Evolutionary conservation across 306 rosid species (phyloP).

Genomic region (Ochetophila trinervis): DNA sequence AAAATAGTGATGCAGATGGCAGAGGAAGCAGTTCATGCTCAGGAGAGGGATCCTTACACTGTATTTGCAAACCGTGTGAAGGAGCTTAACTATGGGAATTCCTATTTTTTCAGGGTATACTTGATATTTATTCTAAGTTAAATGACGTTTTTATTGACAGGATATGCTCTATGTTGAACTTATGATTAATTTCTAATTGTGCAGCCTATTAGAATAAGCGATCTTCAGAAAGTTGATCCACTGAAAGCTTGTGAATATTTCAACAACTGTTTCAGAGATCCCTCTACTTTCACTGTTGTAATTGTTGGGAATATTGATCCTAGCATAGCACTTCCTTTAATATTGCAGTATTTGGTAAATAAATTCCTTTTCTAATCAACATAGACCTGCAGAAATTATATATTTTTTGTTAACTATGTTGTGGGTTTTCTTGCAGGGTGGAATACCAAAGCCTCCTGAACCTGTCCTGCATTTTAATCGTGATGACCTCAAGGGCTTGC

Average conservation of each 20-base stretch:
- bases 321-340: slow-evolving; percentile 76
- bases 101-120: slow-evolving; percentile 86
- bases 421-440: slow-evolving; percentile 64
- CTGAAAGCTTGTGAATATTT: slow-evolving; percentile 89
- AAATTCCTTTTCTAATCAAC: slow-evolving; percentile 17
- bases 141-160: slow-evolving; percentile 18
- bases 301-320: slow-evolving; percentile 88
- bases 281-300: slow-evolving; percentile 81
- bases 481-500: slow-evolving; percentile 81
- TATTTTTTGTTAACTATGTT: slow-evolving; percentile 22
- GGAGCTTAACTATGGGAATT: slow-evolving; percentile 97
- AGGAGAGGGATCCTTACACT: slow-evolving; percentile 92
- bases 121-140: slow-evolving; percentile 19
- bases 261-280: slow-evolving; percentile 90
- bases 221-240: slow-evolving; percentile 85
- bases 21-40: slow-evolving; percentile 92
- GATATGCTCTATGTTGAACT: slow-evolving; percentile 25
- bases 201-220: slow-evolving; percentile 79
- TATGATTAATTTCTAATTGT: slow-evolving; percentile 22
- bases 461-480: slow-evolving; percentile 70
- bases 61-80: slow-evolving; percentile 91
- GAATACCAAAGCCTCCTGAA: slow-evolving; percentile 79
- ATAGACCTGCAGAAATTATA: slow-evolving; percentile 21
- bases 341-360: slow-evolving; percentile 87
- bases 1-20: slow-evolving; percentile 99